phyloP scores from a whole-genome alignment of 106 monocot species.

The Dendrobium nobile region DNA sequence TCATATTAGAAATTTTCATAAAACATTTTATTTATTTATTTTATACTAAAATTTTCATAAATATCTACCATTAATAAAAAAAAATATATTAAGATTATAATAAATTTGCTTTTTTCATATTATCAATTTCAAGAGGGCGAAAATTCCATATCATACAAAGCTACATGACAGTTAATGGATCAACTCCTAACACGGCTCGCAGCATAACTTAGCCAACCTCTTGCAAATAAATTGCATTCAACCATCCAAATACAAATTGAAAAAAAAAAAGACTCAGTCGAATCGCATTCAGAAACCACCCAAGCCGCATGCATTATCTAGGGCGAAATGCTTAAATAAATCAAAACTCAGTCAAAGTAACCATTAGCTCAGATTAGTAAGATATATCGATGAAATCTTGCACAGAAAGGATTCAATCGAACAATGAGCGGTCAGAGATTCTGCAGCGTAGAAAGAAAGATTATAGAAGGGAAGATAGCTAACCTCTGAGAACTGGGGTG shows the following conservation, averaged over 20 bases:
- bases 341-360: not conserved
- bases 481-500: conserved; percentile 47
- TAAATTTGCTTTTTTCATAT: too few species aligned
- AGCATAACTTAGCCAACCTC: not conserved
- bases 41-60: too few species aligned
- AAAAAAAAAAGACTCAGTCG: not conserved
- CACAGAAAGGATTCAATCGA: not conserved
- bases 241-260: too few species aligned
- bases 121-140: too few species aligned
- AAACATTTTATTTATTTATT: too few species aligned
- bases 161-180: not conserved
- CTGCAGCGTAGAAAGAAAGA: conserved; percentile 1
- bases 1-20: too few species aligned
- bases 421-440: not conserved
- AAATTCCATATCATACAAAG: not conserved
- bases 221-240: not conserved
- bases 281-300: conserved; percentile 2
- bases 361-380: not conserved
- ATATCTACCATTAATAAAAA: too few species aligned
- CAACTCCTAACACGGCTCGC: not conserved
- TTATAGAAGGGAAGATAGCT: not conserved
- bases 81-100: too few species aligned
- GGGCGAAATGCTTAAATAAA: not conserved
- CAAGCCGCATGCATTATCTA: not conserved
- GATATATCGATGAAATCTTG: not conserved